Conservation (phyloP, 768 basidiomycete species). For the Polyporus arcularius region DNA sequence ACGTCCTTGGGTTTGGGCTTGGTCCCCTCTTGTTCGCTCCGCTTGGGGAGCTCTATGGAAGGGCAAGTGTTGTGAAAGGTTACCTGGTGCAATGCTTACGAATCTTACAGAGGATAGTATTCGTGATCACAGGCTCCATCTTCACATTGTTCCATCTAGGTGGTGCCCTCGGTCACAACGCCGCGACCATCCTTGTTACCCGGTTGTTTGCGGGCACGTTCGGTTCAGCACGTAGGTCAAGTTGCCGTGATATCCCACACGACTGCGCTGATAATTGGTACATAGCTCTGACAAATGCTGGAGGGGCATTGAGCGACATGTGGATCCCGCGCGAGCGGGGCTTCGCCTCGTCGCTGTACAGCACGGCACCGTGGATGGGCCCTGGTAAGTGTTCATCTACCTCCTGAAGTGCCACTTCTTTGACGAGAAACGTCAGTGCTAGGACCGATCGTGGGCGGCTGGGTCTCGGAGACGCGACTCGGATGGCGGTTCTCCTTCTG, state of each 20-base stretch:
- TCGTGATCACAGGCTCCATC: constrained; percentile 51
- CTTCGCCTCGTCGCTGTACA: constrained; percentile 58
- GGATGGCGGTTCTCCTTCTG: constrained; percentile 69
- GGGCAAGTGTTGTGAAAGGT: constrained; percentile 37
- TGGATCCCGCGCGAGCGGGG: constrained; percentile 62
- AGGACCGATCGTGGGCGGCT: constrained; percentile 72
- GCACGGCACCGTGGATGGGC: constrained; percentile 58
- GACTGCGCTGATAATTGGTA: background rate
- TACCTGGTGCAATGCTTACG: background rate
- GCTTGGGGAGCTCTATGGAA: constrained; percentile 55
- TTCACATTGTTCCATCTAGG: constrained; percentile 57
- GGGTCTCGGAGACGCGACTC: constrained; percentile 47
- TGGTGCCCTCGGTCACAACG: constrained; percentile 51
- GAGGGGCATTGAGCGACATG: constrained; percentile 58
- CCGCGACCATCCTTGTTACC: constrained; percentile 49
- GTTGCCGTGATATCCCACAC: background rate
- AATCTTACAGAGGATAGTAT: constrained; percentile 46
- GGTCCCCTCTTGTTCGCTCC: constrained; percentile 61
- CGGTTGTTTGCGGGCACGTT: constrained; percentile 59
- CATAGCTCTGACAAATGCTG: constrained; percentile 60
- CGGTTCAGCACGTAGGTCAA: constrained; percentile 53
- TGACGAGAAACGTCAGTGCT: constrained; percentile 39
- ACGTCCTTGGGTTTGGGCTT: constrained; percentile 63
- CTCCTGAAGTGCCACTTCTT: no score
- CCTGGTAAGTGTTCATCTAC: constrained; percentile 40